Percentiles rank a stretch among this genome's conserved stretches.
Conservation (phyloP, 148 eudicot species). For the Nepenthes gracilis region DNA sequence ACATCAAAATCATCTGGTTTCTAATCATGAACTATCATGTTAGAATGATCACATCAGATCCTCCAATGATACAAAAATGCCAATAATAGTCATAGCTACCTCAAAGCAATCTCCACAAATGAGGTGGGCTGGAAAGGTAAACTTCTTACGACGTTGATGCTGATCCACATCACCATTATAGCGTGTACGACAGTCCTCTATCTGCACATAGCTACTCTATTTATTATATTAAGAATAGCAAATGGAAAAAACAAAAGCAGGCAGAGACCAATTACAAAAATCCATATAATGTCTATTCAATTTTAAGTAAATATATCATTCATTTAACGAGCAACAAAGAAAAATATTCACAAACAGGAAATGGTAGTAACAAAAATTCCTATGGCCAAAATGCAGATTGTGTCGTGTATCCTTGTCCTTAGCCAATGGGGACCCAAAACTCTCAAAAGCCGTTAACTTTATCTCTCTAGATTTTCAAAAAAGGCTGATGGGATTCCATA, state of each 20-base stretch:
- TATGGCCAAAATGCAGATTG: too few species aligned
- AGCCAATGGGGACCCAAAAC: too few species aligned
- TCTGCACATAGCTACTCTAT: slow-evolving; percentile 27
- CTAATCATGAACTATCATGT: background rate
- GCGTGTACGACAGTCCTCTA: slow-evolving; percentile 94
- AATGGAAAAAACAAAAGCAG: background rate
- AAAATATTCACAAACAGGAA: slow-evolving; percentile 1
- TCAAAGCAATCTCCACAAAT: slow-evolving; percentile 96
- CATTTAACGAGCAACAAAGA: background rate
- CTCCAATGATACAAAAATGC: background rate
- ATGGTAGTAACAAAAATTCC: too few species aligned
- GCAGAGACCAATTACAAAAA: background rate
- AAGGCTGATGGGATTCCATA: too few species aligned
- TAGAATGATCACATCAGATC: background rate
- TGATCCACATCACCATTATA: slow-evolving; percentile 97
- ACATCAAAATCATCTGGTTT: background rate
- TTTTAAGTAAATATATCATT: too few species aligned
- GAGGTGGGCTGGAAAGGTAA: slow-evolving; percentile 87
- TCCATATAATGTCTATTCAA: too few species aligned
- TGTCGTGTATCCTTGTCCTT: too few species aligned
- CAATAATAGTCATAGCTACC: slow-evolving; percentile 27
- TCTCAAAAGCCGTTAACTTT: too few species aligned
- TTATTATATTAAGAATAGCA: background rate
- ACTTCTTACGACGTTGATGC: slow-evolving; percentile 87
- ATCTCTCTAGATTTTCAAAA: too few species aligned